Base-by-base conservation (phyloP, 345 rosid species). In the Euphorbia lathyris region DNA sequence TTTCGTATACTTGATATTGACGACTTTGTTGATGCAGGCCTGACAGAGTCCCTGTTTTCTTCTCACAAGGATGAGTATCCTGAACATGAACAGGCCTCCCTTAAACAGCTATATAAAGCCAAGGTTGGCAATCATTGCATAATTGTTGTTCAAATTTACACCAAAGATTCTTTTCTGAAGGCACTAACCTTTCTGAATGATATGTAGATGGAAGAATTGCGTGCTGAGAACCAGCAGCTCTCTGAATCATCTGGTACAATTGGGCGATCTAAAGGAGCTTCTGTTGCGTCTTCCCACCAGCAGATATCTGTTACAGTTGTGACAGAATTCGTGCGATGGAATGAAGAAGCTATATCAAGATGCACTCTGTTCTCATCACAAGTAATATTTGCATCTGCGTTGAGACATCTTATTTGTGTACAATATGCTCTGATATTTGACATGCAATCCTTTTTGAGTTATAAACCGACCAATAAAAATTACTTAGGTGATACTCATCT, bases 261-360 rank as follows among this genome's bases (percentile, higher is more conserved):
- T 79, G 99, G 98, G 55, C 97, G 96, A 30, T 89, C 98, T 67
- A 96, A 73, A 76, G 99, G 97, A 71, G 90, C 93, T 79, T 81
- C 99, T 48, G 78, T 90, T 58, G 77, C 96, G 72, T 83, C 94
- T 80, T 87, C 91, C 32, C 91, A 79, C 60, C 96, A 85, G 78
- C 94, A 92, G 83, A 90, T 92, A 82, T 89, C 99, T 79, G 98
- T 95, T 66, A 89, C 97, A n/a, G 96, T 87, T 78, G 99, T 89
- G 78, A 92, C 97, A 26, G 99, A 92, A 83, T 90, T 96, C 84
- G 94, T 88, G 65, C 88, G 90, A 47, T 96, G 98, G 99, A 96
- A 92, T 77, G 99, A 96, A 82, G 99, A 96, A 86, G 92, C 99
- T 69, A 86, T 90, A 77, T 78, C 98, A 74, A 87, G 99, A 92